Base-by-base conservation (phyloP, 2,329 filamentous ascomycete genomes). In the Fusarium subtropicale region DNA sequence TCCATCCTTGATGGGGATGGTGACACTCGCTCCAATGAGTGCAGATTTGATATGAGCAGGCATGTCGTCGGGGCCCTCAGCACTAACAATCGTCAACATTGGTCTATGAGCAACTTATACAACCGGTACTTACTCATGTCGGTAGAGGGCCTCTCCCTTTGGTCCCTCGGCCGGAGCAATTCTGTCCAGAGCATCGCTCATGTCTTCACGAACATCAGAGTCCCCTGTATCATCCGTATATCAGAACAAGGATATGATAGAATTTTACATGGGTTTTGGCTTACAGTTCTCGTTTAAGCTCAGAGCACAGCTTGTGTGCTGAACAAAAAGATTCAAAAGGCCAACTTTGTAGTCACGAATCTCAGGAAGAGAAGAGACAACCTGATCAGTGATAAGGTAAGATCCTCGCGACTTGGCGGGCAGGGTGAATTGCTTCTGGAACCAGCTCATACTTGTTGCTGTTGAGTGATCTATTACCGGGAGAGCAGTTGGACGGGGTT, bases 31-130 rank as follows among this genome's bases (percentile, higher is more conserved):
- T 16, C 96, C 96, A 31, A 98, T 86, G 51, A 99, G 82, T 0
- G 93, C 92, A 60, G 91, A 93, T 82, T 99, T 99, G 79, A 99
- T 91, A 80, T 99, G 96, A 62, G 94, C 94, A 88, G 96, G 96
- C 93, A 98, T 97, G 80, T 98, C 96, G 82, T 99, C 96, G 53
- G 83, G 80, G 1, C 96, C 96, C 84, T 97, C 96, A 0, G 91
- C 94, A 75, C 87, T 89, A 60, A 46, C 18, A 9, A 22, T 42
- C 34, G 50, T 63, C 24, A 55, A 33, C 50, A 33, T 62, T 39
- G 61, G 26, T 18, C n/a, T 41, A 46, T 33, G 10, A 24, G 36
- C 22, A n/a, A 33, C 11, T 46, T 46, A 31, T 10, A 45, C 20
- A 30, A n/a, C 13, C 30, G 16, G 31, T 33, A 74, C 78, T 73